Evolutionary conservation across 2,329 filamentous ascomycete species (phyloP).

Genomic region (Fusarium nanum): DNA sequence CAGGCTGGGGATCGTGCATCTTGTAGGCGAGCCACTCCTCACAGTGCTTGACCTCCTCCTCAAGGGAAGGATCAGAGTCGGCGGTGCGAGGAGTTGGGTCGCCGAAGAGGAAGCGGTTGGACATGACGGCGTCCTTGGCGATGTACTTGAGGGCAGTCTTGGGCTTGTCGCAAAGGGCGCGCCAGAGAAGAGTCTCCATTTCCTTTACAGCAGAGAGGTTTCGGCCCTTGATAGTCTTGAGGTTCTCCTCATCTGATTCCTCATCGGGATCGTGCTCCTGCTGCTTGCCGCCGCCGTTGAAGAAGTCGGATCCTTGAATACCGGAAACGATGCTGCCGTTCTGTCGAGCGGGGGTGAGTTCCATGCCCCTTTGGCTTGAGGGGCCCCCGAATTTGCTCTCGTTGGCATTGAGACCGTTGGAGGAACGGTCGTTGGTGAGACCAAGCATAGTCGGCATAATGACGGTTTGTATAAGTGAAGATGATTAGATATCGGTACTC

Average conservation of each 20-base stretch:
- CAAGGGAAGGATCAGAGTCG: slow-evolving; percentile 46
- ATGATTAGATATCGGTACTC: neutral
- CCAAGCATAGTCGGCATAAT: slow-evolving; percentile 47
- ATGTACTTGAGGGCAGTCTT: slow-evolving; percentile 46
- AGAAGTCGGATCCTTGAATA: slow-evolving; percentile 44
- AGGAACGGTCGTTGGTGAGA: slow-evolving; percentile 43
- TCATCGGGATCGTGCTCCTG: slow-evolving; percentile 41
- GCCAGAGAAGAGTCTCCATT: slow-evolving; percentile 48
- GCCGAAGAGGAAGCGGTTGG: slow-evolving; percentile 46
- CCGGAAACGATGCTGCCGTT: slow-evolving; percentile 36
- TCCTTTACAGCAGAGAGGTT: slow-evolving; percentile 45
- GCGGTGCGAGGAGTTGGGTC: slow-evolving; percentile 38
- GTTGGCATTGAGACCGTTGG: slow-evolving; percentile 37
- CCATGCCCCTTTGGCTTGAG: slow-evolving; percentile 34
- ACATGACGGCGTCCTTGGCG: slow-evolving; percentile 46
- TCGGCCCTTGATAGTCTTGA: slow-evolving; percentile 47
- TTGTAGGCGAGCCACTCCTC: slow-evolving; percentile 48
- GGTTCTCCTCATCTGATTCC: slow-evolving; percentile 43
- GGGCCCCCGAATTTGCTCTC: slow-evolving; percentile 32
- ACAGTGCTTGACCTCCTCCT: slow-evolving; percentile 45
- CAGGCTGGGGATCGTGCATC: slow-evolving; percentile 46
- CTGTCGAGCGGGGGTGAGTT: slow-evolving; percentile 31
- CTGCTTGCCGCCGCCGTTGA: slow-evolving; percentile 41
- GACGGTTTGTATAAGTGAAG: slow-evolving; percentile 9
- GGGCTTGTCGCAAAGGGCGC: slow-evolving; percentile 47